Base-by-base conservation (phyloP, 352 stramenopile genomes). In the Phytophthora litchii region DNA sequence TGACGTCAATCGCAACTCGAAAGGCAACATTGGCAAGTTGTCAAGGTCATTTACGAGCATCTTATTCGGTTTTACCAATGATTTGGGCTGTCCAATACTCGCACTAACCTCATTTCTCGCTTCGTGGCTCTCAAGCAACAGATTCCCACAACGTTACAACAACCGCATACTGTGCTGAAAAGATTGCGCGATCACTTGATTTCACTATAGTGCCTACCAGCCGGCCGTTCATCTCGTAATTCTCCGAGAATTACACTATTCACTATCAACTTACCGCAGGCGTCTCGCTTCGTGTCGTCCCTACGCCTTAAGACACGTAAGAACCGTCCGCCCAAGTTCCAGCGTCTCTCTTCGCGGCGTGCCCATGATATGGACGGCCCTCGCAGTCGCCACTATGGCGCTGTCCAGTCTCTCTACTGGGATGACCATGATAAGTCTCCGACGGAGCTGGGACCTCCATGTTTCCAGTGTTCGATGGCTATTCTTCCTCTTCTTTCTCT, bases 401-500 rank as follows among this genome's bases (percentile, higher is more conserved):
- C 41, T 73, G 34, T 83, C 74, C 29, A 74, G 61, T 41, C 44
- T 72, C 11, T 57, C 75, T 29, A 78, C 75, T 12, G 69, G 69
- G 10, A 67, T 76, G 54, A 80, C 72, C 14, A 72, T 71, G 43
- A 54, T 80, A 51, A 72, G 64, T 37, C 70, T 84, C 19, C 68
- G 64, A 12, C 65, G 62, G 31, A 63, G 63, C 50, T 83, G 73
- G 73, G 74, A 83, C 54, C 55, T 86, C 20, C 67, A 73, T 16
- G 68, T 78, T 12, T 81, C 74, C 8, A 81, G 75, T 17, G 78
- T 88, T 12, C 76, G 78, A 10, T 88, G 76, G 76, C 67, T 88
- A 42, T 88, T 88, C 52, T 80, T 78, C 49, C 19, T 73, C 46
- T 85, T 88, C 35, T 86, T 88, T 57, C 23, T 83, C 4, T 83